Evolutionary conservation across 2,329 filamentous ascomycete genomes (phyloP).

Genomic region (Cladosporium austrohemisphaericum): DNA sequence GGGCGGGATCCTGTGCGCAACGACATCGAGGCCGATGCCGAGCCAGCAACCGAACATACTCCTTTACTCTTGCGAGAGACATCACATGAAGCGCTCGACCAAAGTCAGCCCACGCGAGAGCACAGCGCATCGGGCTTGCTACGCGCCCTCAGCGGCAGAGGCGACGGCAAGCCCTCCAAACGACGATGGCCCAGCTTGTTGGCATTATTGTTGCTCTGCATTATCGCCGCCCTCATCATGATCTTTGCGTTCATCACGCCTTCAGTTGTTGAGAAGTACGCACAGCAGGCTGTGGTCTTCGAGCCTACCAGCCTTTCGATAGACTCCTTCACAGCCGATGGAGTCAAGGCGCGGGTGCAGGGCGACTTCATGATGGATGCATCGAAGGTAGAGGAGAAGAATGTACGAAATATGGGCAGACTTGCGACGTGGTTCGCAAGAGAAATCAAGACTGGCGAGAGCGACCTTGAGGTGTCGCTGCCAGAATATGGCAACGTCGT

Average conservation of each 20-base stretch:
- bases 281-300: conserved; percentile 75
- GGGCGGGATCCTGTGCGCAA: conserved; percentile 11
- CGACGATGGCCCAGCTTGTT: conserved; percentile 74
- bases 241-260: conserved; percentile 77
- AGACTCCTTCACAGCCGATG: conserved; percentile 74
- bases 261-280: conserved; percentile 77
- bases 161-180: conserved; percentile 35
- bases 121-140: conserved; percentile 34
- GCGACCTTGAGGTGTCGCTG: conserved; percentile 71
- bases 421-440: conserved; percentile 76
- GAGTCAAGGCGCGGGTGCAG: conserved; percentile 74
- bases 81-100: conserved; percentile 22
- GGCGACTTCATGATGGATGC: conserved; percentile 80
- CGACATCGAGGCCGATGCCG: conserved; percentile 4
- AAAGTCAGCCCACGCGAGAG: conserved; percentile 15
- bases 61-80: conserved; percentile 35
- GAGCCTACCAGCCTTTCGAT: conserved; percentile 81
- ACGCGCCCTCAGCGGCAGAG: conserved; percentile 26
- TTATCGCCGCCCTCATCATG: conserved; percentile 65
- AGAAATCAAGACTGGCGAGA: conserved; percentile 69
- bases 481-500: conserved; percentile 77
- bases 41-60: conserved; percentile 36
- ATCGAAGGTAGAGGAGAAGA: conserved; percentile 65
- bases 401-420: conserved; percentile 70
- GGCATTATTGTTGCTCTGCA: conserved; percentile 64